These are phyloP conservation scores for Didymella arachidicola DNA, from an alignment of 2,329 filamentous ascomycete species.

Conservation along the genomic window DNA sequence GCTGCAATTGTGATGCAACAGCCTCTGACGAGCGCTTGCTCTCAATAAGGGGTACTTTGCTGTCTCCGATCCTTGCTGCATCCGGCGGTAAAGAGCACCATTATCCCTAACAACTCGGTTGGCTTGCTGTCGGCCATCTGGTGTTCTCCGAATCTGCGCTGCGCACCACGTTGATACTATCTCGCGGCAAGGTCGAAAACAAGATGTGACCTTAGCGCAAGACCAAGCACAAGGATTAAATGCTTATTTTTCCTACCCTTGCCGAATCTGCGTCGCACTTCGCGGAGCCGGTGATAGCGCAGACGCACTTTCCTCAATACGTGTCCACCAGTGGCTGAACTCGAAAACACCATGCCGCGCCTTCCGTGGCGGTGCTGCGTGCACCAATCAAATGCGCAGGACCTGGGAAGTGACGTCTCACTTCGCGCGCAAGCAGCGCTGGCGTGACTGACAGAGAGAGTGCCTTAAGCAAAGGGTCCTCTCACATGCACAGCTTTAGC, in stretches of 20 bases:
- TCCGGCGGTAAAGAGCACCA: background rate
- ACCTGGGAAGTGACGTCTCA: constrained; percentile 18
- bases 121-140: background rate
- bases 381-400: constrained; percentile 8
- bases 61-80: background rate
- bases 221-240: background rate
- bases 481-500: background rate
- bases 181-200: background rate
- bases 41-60: background rate
- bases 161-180: background rate
- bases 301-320: background rate
- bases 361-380: constrained; percentile 9
- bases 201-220: background rate
- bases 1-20: background rate
- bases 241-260: background rate
- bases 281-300: constrained; percentile 1
- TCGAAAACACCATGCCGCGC: constrained; percentile 8
- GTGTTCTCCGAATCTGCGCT: background rate
- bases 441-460: constrained; percentile 16
- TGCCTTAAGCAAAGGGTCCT: constrained; percentile 14
- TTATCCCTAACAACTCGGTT: background rate
- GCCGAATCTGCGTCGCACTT: background rate
- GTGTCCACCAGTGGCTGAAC: constrained; percentile 2
- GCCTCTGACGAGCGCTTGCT: background rate
- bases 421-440: constrained; percentile 11